phyloP scores from a whole-genome alignment of 2,329 filamentous ascomycete species.

The Clonostachys solani region DNA sequence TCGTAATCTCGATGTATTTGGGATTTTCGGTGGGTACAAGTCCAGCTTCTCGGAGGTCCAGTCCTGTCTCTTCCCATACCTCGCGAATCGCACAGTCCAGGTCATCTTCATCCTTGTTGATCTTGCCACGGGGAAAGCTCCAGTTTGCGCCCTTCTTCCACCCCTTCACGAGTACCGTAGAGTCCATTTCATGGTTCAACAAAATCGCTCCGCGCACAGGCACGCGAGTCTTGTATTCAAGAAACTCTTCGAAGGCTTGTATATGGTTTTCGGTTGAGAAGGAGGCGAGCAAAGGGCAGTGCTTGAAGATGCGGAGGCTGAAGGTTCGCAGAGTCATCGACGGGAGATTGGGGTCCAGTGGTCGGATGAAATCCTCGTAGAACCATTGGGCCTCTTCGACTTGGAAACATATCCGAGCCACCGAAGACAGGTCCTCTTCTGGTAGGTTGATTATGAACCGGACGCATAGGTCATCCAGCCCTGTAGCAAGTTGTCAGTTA shows the following conservation, averaged over 20 bases:
- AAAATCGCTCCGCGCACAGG: constrained; percentile 93
- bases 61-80: constrained; percentile 94
- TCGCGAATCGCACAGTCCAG: constrained; percentile 91
- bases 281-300: constrained; percentile 81
- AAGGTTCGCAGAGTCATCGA: constrained; percentile 83
- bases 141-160: constrained; percentile 97
- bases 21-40: constrained; percentile 70
- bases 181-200: constrained; percentile 91
- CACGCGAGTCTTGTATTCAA: constrained; percentile 90
- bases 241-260: constrained; percentile 84
- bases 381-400: constrained; percentile 99
- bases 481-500: constrained; percentile 32
- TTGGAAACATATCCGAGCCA: constrained; percentile 95
- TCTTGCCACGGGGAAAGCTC: constrained; percentile 96
- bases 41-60: constrained; percentile 72
- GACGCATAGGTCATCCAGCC: constrained; percentile 96
- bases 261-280: constrained; percentile 76
- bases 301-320: constrained; percentile 85
- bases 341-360: constrained; percentile 78
- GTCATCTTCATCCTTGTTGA: constrained; percentile 95
- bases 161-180: constrained; percentile 88
- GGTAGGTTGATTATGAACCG: constrained; percentile 98
- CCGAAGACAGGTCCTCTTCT: constrained; percentile 80
- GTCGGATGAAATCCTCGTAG: constrained; percentile 98
- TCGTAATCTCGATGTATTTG: constrained; percentile 83